These are phyloP conservation scores for Arctium minus DNA, from an alignment of 129 eudicot genomes.

Conservation along the genomic window DNA sequence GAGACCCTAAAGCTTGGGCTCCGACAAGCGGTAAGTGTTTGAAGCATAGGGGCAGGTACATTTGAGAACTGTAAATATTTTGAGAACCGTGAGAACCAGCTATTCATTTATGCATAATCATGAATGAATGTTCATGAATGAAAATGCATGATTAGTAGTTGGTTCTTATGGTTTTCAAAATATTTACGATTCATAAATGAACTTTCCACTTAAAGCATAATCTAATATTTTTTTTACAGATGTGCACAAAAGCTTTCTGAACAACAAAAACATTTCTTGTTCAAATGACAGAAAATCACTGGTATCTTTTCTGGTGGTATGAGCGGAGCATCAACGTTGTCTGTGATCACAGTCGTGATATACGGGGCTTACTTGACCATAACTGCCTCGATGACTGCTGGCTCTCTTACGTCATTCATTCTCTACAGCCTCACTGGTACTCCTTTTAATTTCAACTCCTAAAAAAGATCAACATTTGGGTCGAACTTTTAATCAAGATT, in stretches of 20 bases:
- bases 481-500: background rate
- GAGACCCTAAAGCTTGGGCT: constrained; percentile 51
- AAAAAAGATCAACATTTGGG: no score
- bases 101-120: background rate
- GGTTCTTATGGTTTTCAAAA: background rate
- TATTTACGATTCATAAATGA: background rate
- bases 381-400: constrained; percentile 41
- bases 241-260: background rate
- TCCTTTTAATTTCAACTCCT: background rate
- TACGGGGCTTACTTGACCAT: constrained; percentile 53
- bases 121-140: background rate
- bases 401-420: constrained; percentile 49
- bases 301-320: constrained; percentile 52
- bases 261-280: background rate
- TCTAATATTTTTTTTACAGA: background rate
- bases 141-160: background rate
- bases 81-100: background rate
- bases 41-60: background rate
- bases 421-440: constrained; percentile 51
- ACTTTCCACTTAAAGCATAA: background rate
- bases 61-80: background rate
- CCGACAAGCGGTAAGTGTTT: constrained; percentile 38
- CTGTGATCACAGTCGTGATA: constrained; percentile 46
- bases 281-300: constrained; percentile 34
- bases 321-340: constrained; percentile 48